Base-by-base conservation (phyloP, 352 stramenopile genomes). In the Pythium dissimile region DNA sequence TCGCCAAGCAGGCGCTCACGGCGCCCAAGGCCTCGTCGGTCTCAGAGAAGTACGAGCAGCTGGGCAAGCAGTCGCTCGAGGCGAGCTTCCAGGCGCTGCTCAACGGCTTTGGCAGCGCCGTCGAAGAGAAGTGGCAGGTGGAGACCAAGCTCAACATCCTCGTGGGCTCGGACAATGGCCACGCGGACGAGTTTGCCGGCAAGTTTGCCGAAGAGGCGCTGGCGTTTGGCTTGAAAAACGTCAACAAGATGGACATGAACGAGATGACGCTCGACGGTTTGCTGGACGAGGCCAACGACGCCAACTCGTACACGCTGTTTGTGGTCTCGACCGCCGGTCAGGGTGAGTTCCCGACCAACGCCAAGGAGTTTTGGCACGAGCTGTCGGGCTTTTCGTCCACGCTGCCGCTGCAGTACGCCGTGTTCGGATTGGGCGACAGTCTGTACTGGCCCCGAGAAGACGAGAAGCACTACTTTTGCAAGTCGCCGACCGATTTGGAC, bases 391-490 rank as follows among this genome's bases (percentile, higher is more conserved):
- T 68, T 45, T 75, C 64, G 43, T 75, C 75, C 26, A 90, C 80
- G 51, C 67, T 91, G 50, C 73, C 72, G 11, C 62, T 91, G 12
- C 80, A 90, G 62, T 92, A 85, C 64, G 79, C 76, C 11, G 83
- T 94, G 23, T 88, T 94, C 16, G 84, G 84, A 38, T 70, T 94
- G 27, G 84, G 84, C 31, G 84, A 94, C 64, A 86, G 75, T 51
- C 24, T 86, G 35, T 94, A 94, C 68, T 94, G 84, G 84, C 79
- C 80, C 7, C 75, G 80, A 11, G 78, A 86, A 49, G 84, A 94
- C 46, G 80, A 89, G 50, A 88, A 87, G 57, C 76, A 92, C 71
- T 92, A 92, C 71, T 94, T 90, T 60, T 91, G 82, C 67, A 89
- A 92, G 57, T 64, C 82, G 3, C 75, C 84, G 5, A 59, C 57